A percentile compares a stretch with the other conserved stretches of the same genome.
Evolutionary conservation across 108 stramenopile genomes (phyloP).

Genomic region (Cylindrotheca closterium): DNA sequence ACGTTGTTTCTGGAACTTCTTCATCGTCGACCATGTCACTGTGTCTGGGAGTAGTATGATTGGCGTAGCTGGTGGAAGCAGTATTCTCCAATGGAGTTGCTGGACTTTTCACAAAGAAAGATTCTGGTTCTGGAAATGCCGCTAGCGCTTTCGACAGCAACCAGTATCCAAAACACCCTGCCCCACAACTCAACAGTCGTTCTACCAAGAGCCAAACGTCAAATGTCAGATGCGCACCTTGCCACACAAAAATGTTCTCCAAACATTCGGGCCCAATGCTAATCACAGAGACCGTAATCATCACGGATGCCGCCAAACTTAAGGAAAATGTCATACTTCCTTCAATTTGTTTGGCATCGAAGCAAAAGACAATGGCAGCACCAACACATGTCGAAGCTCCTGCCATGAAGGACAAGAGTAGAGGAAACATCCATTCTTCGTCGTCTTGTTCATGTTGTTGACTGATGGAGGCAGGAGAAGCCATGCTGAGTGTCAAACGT

Average conservation of each 20-base stretch:
- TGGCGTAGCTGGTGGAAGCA: conserved; percentile 16
- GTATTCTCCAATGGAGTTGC: too few species aligned
- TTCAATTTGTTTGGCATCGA: conserved; percentile 12
- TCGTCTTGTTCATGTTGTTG: not conserved
- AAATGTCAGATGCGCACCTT: conserved; percentile 24
- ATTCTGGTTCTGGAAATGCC: conserved; percentile 77
- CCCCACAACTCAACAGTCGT: conserved; percentile 18
- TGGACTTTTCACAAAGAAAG: too few species aligned
- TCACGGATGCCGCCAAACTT: conserved; percentile 56
- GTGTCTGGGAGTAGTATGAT: conserved; percentile 3
- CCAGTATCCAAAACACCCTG: conserved; percentile 32
- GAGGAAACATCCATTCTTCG: conserved; percentile 40
- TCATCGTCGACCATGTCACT: conserved; percentile 9
- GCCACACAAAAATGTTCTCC: conserved; percentile 17
- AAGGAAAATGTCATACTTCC: conserved; percentile 59
- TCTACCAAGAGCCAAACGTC: conserved; percentile 16
- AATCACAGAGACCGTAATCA: conserved; percentile 55
- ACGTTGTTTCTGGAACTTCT: conserved; percentile 11
- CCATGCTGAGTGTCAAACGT: too few species aligned
- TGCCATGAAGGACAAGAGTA: conserved; percentile 59
- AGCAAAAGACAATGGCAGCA: conserved; percentile 68
- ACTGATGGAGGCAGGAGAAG: not conserved
- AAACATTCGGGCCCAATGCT: conserved; percentile 55
- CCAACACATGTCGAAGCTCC: conserved; percentile 75
- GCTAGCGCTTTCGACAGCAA: conserved; percentile 27